Evolutionary conservation across 208 protist genomes (phyloP).

Genomic region (Novymonas esmeraldas): DNA sequence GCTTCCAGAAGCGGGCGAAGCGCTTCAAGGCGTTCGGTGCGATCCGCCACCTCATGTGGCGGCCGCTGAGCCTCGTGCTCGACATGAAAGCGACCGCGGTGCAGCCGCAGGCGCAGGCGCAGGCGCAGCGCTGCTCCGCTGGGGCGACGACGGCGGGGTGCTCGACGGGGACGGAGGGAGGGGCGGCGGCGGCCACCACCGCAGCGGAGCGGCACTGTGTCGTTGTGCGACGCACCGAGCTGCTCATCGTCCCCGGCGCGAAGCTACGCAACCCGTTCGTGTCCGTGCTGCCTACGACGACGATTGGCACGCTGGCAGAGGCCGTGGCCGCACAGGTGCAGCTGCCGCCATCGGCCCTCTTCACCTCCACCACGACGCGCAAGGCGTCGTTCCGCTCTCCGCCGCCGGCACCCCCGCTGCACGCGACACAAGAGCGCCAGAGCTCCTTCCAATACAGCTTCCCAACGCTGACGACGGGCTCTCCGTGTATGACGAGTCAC

Average conservation of each 20-base stretch:
- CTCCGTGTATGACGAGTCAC: constrained; percentile 5
- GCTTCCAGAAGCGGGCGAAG: constrained; percentile 34
- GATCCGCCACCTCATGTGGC: constrained; percentile 26
- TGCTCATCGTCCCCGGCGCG: constrained; percentile 14
- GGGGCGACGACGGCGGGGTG: no score
- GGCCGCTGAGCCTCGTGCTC: constrained; percentile 10
- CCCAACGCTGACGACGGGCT: background rate
- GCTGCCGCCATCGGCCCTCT: background rate
- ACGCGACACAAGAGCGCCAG: constrained; percentile 12
- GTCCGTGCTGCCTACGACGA: constrained; percentile 25
- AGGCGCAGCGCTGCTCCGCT: no score
- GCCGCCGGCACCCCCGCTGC: background rate
- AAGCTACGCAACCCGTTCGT: constrained; percentile 12
- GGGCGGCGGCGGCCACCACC: background rate
- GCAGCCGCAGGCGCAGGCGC: background rate
- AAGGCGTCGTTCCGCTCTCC: background rate
- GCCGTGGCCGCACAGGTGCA: constrained; percentile 28
- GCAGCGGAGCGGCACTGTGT: constrained; percentile 1
- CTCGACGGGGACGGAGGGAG: no score
- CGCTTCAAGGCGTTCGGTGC: constrained; percentile 18
- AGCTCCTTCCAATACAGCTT: background rate
- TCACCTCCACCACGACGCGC: background rate
- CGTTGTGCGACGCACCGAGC: background rate
- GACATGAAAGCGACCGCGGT: background rate
- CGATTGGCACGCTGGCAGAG: constrained; percentile 19